Conservation (phyloP, 306 rosid genomes). For the Castanea mollissima region DNA sequence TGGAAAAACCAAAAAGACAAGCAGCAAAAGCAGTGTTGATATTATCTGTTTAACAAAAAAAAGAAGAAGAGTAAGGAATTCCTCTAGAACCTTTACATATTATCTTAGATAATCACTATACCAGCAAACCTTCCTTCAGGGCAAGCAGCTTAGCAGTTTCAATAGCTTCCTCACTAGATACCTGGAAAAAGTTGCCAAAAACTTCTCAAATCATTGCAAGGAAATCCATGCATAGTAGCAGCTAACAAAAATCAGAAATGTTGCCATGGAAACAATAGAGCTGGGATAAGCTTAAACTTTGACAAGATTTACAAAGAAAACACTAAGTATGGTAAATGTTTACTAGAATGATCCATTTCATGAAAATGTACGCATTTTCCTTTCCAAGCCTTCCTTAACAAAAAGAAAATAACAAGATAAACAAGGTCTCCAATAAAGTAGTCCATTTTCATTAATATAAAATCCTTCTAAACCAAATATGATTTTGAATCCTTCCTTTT, state of each 20-base stretch:
- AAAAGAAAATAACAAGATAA: neutral
- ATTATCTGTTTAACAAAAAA: neutral
- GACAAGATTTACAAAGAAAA: neutral
- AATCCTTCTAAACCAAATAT: neutral
- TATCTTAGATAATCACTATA: constrained; percentile 13
- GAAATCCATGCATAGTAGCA: neutral
- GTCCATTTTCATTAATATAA: neutral
- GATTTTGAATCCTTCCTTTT: neutral
- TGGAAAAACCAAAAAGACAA: neutral
- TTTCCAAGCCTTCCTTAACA: neutral
- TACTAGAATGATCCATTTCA: neutral
- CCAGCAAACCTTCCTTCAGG: constrained; percentile 83
- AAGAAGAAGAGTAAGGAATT: neutral
- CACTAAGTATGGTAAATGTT: neutral
- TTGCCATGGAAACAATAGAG: neutral
- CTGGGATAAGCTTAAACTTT: neutral
- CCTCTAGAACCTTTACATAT: neutral
- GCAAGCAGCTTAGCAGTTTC: constrained; percentile 69
- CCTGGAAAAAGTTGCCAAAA: constrained; percentile 29
- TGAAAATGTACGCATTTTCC: neutral
- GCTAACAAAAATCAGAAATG: neutral
- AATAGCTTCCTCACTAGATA: constrained; percentile 67
- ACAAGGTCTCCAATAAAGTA: neutral
- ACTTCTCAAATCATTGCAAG: constrained; percentile 7
- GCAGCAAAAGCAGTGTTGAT: neutral